Conservation (phyloP, 306 rosid species). For the Cicer pinnatifidum region DNA sequence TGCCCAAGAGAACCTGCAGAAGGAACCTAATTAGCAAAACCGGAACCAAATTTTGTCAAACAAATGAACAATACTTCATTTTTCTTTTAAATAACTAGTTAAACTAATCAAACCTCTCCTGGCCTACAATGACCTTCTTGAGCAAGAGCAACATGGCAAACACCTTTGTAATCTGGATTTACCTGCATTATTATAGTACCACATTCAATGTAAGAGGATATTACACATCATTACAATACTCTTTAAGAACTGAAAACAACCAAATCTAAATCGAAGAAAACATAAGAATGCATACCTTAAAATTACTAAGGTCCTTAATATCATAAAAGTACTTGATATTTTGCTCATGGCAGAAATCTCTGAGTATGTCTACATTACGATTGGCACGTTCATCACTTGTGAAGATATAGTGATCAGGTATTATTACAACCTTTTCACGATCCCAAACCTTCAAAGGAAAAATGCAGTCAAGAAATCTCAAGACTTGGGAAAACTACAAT, state of each 20-base stretch:
- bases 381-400: slow-evolving; percentile 93
- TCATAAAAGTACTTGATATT: slow-evolving; percentile 93
- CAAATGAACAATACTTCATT: slow-evolving; percentile 25
- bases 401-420: slow-evolving; percentile 95
- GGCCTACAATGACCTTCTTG: slow-evolving; percentile 99
- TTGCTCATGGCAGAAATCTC: slow-evolving; percentile 89
- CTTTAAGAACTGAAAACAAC: slow-evolving; percentile 14
- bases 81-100: slow-evolving; percentile 15
- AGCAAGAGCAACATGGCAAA: slow-evolving; percentile 94
- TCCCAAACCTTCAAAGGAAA: slow-evolving; percentile 81
- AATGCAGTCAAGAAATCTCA: slow-evolving; percentile 33
- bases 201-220: slow-evolving; percentile 3
- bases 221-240: slow-evolving; percentile 29
- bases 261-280: slow-evolving; percentile 5
- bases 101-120: slow-evolving; percentile 75
- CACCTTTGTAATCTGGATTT: slow-evolving; percentile 98
- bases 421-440: slow-evolving; percentile 84
- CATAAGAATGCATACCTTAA: slow-evolving; percentile 61
- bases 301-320: slow-evolving; percentile 86
- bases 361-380: slow-evolving; percentile 89
- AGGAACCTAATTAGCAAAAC: slow-evolving; percentile 30
- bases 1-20: slow-evolving; percentile 84
- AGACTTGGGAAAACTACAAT: neutral
- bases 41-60: slow-evolving; percentile 35
- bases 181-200: slow-evolving; percentile 60